Evolutionary conservation across 75 land plant genomes (phyloP), one percentile per base, ranked within the genome.

Genomic region (Picea glauca): DNA sequence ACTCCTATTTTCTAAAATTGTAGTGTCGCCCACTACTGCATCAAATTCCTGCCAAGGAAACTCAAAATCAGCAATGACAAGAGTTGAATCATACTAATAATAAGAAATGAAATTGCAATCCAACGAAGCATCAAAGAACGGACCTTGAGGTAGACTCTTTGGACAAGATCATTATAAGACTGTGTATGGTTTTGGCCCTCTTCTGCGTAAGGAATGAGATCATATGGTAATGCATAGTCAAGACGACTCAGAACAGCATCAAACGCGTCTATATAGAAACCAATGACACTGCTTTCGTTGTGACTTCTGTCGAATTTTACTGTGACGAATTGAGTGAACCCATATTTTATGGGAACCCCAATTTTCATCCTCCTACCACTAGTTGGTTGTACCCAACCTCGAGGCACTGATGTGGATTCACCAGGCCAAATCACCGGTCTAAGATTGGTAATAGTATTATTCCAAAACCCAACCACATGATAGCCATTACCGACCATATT

Each of bases 211-310:
- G 87, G 77, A 43, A 84, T 23, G 35, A 81, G 89, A 17, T 88
- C 85, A 72, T 85, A 86, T 13, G 87, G 58, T 5, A 94, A 63
- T 13, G 87, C 80, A 74, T 95, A 95, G 5, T 95, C 93, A 35
- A 91, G 76, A n/a, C 23, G 20, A 17, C 35, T 58, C 65, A 90
- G 77, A 1, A 83, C 90, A 14, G 82, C 85, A 2, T 88, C 31
- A 31, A 90, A 92, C 0, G 90, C 83, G 31, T 90, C 93, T 35
- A 92, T 92, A 72, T 80, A 84, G 76, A 80, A 90, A 14, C 91
- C 86, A 1, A 62, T 77, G 23, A 82, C 81, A 14, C 7, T 61
- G 0, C 77, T 64, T 31, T 72, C 20, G 60, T 75, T 74, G 1
- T 2, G 33, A 17, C 40, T 40, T 58, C 33, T 31, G 17, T 50